Evolutionary conservation across 352 stramenopile genomes (phyloP).

Genomic region (Pilasporangium apinafurcum): DNA sequence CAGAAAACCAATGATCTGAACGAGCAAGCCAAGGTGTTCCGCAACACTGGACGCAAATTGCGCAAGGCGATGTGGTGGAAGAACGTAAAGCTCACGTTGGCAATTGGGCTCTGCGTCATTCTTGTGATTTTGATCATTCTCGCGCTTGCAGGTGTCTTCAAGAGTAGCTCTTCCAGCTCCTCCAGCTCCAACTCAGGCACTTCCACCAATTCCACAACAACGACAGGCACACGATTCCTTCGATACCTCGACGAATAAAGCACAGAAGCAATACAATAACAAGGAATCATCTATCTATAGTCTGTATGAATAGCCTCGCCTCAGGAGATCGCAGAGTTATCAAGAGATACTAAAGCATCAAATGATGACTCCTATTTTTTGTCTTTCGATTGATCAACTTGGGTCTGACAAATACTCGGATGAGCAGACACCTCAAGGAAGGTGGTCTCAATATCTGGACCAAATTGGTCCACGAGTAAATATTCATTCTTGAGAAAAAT

Average conservation of each 20-base stretch:
- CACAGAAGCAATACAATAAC: neutral
- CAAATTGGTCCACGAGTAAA: too few relatives aligned
- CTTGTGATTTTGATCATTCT: conserved; percentile 77
- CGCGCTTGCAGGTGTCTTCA: conserved; percentile 67
- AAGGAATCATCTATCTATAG: too few relatives aligned
- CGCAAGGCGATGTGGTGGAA: conserved; percentile 84
- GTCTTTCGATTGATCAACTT: too few relatives aligned
- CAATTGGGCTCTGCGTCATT: conserved; percentile 49
- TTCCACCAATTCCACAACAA: conserved; percentile 3
- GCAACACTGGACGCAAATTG: conserved; percentile 75
- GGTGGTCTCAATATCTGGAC: too few relatives aligned
- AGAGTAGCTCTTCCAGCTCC: conserved; percentile 41
- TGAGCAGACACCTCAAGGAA: too few relatives aligned
- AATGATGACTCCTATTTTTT: too few relatives aligned
- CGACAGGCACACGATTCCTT: conserved; percentile 7
- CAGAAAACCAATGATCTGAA: conserved; percentile 86
- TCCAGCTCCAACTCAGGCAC: neutral
- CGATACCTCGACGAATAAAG: neutral
- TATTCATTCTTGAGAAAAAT: too few relatives aligned
- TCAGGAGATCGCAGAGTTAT: too few relatives aligned
- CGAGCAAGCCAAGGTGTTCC: conserved; percentile 83
- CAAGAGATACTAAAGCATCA: too few relatives aligned
- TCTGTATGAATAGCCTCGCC: too few relatives aligned
- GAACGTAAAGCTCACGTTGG: conserved; percentile 74
- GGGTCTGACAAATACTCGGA: too few relatives aligned